Conservation (phyloP, 805 yeast genomes). For the Grigorovia jiainica region DNA sequence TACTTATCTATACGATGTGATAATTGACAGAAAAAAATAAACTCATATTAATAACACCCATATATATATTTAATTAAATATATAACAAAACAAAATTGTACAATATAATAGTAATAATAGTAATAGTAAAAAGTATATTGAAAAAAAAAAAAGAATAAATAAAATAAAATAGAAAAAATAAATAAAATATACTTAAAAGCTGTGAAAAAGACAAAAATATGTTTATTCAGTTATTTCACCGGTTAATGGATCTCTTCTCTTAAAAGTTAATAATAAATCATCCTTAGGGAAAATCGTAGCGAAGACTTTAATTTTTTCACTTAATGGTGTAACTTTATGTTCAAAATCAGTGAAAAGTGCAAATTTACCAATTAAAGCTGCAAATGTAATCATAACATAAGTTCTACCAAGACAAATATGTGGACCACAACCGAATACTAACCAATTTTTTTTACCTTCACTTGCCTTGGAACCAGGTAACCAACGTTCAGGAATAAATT, state of each 20-base stretch:
- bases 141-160: background rate
- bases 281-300: conserved; percentile 98
- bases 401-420: conserved; percentile 94
- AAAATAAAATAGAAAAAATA: background rate
- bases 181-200: conserved; percentile 1
- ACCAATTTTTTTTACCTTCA: conserved; percentile 81
- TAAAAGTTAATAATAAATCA: conserved; percentile 75
- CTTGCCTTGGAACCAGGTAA: conserved; percentile 63
- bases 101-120: background rate
- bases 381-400: conserved; percentile 83
- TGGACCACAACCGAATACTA: conserved; percentile 95
- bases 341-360: conserved; percentile 69
- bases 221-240: conserved; percentile 22
- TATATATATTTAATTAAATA: background rate
- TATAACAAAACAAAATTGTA: background rate
- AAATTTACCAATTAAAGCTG: conserved; percentile 87
- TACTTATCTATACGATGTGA: background rate
- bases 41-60: conserved; percentile 1
- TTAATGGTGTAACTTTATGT: conserved; percentile 72
- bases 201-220: too few species aligned
- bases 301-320: conserved; percentile 90
- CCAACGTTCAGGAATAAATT: conserved; percentile 96
- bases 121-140: background rate
- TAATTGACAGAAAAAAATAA: conserved; percentile 1
- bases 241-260: conserved; percentile 45